Percentiles rank a stretch among this genome's conserved stretches.
Evolutionary conservation across 352 stramenopile species (phyloP).

Genomic region (Pythium coloratum): DNA sequence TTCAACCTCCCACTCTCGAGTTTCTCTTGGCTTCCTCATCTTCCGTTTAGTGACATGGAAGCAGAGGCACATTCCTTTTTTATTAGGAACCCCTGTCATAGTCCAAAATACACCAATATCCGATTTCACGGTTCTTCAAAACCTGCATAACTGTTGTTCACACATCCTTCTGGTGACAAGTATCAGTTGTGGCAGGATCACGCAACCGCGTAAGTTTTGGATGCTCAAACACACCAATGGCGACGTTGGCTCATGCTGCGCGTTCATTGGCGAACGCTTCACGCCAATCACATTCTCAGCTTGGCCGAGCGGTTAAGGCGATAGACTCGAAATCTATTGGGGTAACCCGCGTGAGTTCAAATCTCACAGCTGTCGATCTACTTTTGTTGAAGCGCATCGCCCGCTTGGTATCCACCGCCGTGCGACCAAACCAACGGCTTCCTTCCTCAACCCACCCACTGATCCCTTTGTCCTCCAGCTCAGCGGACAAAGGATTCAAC

Average conservation of each 20-base stretch:
- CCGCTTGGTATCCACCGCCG: neutral
- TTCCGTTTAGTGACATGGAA: neutral
- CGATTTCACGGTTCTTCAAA: neutral
- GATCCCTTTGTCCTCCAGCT: no score
- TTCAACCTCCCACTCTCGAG: neutral
- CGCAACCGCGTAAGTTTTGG: neutral
- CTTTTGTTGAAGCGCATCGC: conserved; percentile 4
- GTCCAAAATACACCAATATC: neutral
- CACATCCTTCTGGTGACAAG: no score
- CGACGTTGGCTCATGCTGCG: neutral
- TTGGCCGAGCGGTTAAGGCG: no score
- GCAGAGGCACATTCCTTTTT: neutral
- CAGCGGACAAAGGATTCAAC: neutral
- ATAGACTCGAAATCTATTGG: no score
- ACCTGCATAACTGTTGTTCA: no score
- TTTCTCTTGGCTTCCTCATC: neutral
- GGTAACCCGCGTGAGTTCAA: no score
- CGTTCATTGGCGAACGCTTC: neutral
- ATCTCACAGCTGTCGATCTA: no score
- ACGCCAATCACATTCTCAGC: neutral
- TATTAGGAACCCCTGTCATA: no score
- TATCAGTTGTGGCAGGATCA: neutral
- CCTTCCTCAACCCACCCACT: no score
- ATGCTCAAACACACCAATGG: neutral
- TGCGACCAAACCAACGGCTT: no score